Conservation (phyloP, 1,139 yeast species). For the Protomyces gravidus region DNA sequence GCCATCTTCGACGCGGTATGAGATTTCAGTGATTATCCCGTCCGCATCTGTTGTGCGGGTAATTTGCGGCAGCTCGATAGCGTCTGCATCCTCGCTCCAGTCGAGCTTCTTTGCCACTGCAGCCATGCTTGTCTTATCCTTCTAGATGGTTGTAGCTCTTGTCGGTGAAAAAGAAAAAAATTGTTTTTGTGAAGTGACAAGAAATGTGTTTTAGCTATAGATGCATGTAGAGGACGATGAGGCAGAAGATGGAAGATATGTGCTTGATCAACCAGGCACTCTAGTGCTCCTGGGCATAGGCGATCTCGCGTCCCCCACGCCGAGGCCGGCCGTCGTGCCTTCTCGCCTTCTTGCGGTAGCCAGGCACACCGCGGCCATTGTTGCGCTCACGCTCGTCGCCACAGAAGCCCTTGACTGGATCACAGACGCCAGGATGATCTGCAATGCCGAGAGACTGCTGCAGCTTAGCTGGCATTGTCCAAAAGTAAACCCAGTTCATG, state of each 20-base stretch:
- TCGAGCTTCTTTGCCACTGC: slow-evolving; percentile 25
- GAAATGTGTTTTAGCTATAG: too few species aligned
- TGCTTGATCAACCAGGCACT: too few species aligned
- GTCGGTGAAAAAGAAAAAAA: too few species aligned
- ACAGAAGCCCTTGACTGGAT: slow-evolving; percentile 22
- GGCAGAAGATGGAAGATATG: too few species aligned
- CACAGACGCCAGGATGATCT: slow-evolving; percentile 8
- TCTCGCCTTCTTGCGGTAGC: slow-evolving; percentile 11
- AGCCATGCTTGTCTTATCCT: too few species aligned
- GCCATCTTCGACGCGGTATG: slow-evolving; percentile 63
- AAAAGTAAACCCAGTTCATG: slow-evolving; percentile 21
- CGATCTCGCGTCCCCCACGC: background rate
- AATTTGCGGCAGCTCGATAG: slow-evolving; percentile 25
- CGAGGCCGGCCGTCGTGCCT: slow-evolving; percentile 22
- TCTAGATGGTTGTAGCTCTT: too few species aligned
- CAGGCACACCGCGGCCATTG: slow-evolving; percentile 10
- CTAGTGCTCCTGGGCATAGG: too few species aligned
- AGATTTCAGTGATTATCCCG: slow-evolving; percentile 66
- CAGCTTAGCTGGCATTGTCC: slow-evolving; percentile 14
- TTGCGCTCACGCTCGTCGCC: slow-evolving; percentile 21
- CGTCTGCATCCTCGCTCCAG: slow-evolving; percentile 28
- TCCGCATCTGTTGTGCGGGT: slow-evolving; percentile 73
- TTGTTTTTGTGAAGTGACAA: too few species aligned
- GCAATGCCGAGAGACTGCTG: slow-evolving; percentile 4
- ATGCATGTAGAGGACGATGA: too few species aligned